Evolutionary conservation across 1,284 basidiomycete species (phyloP), one percentile per base, ranked within the genome.

Genomic region (Porodaedalea pini): DNA sequence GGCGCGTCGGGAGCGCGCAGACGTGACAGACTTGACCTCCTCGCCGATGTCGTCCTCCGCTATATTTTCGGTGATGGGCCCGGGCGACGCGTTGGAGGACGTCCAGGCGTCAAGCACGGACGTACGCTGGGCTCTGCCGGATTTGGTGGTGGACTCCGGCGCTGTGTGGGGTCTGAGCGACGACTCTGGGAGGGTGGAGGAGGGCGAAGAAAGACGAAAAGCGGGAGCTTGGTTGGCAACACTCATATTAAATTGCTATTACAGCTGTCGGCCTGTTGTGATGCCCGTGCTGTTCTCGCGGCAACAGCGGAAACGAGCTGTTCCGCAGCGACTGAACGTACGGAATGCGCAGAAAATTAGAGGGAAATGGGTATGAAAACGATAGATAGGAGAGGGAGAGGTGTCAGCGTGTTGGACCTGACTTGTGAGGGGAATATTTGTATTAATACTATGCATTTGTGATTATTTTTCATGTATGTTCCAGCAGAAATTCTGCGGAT

Each of bases 61-160:
- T 17, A 21, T 32, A 17, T 37, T 39, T 23, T 57, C 45, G 23
- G 44, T 40, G 19, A 48, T 47, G 27, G 25, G 54, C 29, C 29
- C 29, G 13, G 52, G 52, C 8, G 55, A 51, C 25, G 29, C 47
- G 56, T 45, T 47, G 1, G 50, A 7, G 10, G 51, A 21, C n/a
- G 57, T 45, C 57, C 57, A 58, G 51, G 57, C 52, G 45, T 41
- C 58, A 39, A 55, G 40, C 8, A 55, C 53, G 17, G 53, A 54
- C 11, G 40, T 41, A 17, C 21, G 21, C 51, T 50, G 43, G 11
- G 5, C 11, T 19, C n/a, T 13, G 15, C 25, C 25, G 21, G 17
- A 15, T 15, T 19, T 25, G 6, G n/a, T 19, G 13, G 21, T 47
- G 45, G 45, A 25, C 45, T 47, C 45, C 3, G 45, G 25, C 6